Evolutionary conservation across 1,139 yeast species (phyloP).

Genomic region (Kluyveromyces sp.): DNA sequence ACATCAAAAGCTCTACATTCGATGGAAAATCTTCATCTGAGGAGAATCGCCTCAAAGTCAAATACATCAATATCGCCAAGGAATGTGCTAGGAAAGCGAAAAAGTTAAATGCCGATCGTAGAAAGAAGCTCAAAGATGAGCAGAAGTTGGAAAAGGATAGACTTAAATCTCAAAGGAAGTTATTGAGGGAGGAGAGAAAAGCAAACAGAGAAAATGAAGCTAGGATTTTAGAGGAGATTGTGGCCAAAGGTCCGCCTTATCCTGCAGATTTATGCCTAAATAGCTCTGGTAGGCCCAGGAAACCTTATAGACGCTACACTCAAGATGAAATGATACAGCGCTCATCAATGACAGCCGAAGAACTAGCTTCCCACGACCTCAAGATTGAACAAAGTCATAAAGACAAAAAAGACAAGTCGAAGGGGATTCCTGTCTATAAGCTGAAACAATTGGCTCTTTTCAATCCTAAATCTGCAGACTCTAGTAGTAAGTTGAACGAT

Average conservation of each 20-base stretch:
- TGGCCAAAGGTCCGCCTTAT: conserved; percentile 32
- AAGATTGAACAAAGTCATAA: conserved; percentile 17
- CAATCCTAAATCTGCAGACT: conserved; percentile 18
- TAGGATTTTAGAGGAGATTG: conserved; percentile 28
- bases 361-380: conserved; percentile 9
- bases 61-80: conserved; percentile 18
- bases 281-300: conserved; percentile 31
- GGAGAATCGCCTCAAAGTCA: conserved; percentile 20
- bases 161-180: conserved; percentile 19
- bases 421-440: conserved; percentile 21
- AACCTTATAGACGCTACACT: conserved; percentile 31
- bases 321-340: conserved; percentile 27
- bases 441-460: conserved; percentile 26
- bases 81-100: conserved; percentile 27
- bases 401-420: conserved; percentile 20
- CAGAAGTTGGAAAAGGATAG: conserved; percentile 17
- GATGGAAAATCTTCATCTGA: conserved; percentile 14
- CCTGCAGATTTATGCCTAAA: conserved; percentile 30
- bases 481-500: conserved; percentile 12
- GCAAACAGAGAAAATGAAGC: conserved; percentile 20
- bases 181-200: conserved; percentile 18
- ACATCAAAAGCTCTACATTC: conserved; percentile 7
- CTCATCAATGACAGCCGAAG: conserved; percentile 9
- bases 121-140: conserved; percentile 16
- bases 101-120: conserved; percentile 20